These are phyloP conservation scores for Basipetospora chlamydospora DNA, from an alignment of 2,329 filamentous ascomycete species.

Conservation along the genomic window DNA sequence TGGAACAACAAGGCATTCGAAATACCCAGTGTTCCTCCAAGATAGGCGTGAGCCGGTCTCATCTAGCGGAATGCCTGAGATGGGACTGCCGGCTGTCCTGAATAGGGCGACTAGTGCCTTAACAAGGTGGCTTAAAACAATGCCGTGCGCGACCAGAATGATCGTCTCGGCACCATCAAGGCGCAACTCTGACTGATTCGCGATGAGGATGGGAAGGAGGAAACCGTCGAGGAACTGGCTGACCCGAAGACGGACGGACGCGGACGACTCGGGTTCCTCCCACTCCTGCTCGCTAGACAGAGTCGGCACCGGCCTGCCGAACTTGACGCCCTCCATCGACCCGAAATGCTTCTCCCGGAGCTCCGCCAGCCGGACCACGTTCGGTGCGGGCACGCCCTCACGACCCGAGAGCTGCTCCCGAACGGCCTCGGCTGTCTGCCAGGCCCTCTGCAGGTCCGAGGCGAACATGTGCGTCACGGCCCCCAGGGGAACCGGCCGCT, in stretches of 20 bases:
- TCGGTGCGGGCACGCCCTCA: conserved; percentile 6
- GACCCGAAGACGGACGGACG: conserved; percentile 49
- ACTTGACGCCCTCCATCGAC: conserved; percentile 51
- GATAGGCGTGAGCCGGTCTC: conserved; percentile 1
- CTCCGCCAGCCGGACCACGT: conserved; percentile 17
- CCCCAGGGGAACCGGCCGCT: conserved; percentile 9
- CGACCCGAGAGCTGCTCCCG: conserved; percentile 33
- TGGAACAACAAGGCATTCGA: conserved; percentile 17
- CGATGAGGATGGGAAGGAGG: conserved; percentile 40
- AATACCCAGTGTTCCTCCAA: conserved; percentile 41
- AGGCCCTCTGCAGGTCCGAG: conserved; percentile 63
- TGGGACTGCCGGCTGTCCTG: background rate
- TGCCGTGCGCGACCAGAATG: conserved; percentile 68
- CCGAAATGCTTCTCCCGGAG: conserved; percentile 66
- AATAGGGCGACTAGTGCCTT: conserved; percentile 44
- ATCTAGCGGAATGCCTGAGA: conserved; percentile 1
- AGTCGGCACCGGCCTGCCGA: conserved; percentile 17
- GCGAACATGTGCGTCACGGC: conserved; percentile 48
- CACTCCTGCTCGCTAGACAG: conserved; percentile 15
- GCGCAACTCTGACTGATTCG: conserved; percentile 9
- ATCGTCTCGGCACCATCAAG: conserved; percentile 18
- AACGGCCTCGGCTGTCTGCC: conserved; percentile 54
- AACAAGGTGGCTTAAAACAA: conserved; percentile 60
- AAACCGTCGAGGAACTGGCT: conserved; percentile 51
- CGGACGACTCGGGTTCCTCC: conserved; percentile 49